Percentiles rank a stretch among this genome's conserved stretches.
Evolutionary conservation across 2,329 filamentous ascomycete species (phyloP).

Genomic region (Colletotrichum zoysiae): DNA sequence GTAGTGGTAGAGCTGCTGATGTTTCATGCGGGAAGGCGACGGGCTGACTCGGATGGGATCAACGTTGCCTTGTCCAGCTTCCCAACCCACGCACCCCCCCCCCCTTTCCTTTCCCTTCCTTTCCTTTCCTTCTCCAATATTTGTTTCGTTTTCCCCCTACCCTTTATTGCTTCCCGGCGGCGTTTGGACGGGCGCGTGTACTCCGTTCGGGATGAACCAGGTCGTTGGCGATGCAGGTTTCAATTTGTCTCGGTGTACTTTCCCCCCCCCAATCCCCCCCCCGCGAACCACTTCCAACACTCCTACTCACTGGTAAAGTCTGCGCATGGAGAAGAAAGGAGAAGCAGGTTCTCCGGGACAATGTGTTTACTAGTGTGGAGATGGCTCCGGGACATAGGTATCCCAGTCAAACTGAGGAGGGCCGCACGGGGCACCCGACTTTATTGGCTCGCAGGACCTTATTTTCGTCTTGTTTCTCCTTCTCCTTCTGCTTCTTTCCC

Average conservation of each 20-base stretch:
- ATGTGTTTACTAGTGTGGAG: neutral
- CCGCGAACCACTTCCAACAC: neutral
- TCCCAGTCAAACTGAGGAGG: neutral
- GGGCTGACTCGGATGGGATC: neutral
- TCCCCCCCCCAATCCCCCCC: too few species aligned
- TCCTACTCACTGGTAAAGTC: neutral
- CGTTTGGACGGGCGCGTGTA: neutral
- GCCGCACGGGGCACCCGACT: neutral
- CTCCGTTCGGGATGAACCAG: neutral
- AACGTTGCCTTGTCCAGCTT: neutral
- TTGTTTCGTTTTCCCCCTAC: constrained; percentile 10
- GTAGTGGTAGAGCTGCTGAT: neutral
- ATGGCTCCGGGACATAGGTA: neutral
- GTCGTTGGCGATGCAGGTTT: neutral
- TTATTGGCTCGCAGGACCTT: neutral
- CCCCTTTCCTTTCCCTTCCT: neutral
- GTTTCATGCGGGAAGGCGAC: neutral
- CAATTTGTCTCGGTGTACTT: constrained; percentile 1
- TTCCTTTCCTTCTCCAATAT: neutral
- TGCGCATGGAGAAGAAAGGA: neutral
- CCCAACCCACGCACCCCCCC: too few species aligned
- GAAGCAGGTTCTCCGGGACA: too few species aligned
- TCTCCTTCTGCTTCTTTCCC: neutral
- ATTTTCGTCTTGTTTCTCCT: neutral
- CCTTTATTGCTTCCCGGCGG: neutral